These are phyloP conservation scores for Candida dajiaensis DNA, from an alignment of 805 yeast species.

Conservation along the genomic window DNA sequence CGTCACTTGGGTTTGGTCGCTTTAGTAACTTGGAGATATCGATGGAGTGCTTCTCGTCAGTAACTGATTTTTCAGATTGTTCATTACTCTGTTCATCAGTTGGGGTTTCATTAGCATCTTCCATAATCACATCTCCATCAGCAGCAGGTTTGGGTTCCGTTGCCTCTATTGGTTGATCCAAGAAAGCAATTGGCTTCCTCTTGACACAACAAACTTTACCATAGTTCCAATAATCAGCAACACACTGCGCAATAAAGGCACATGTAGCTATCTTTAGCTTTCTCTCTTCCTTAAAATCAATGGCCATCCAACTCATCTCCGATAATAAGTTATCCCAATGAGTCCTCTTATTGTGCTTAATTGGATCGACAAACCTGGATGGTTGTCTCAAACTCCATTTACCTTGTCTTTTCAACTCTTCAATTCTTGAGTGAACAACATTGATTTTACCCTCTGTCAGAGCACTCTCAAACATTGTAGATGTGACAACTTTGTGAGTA, in stretches of 20 bases:
- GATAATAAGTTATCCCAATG: constrained; percentile 72
- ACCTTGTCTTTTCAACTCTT: constrained; percentile 79
- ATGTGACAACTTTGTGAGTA: constrained; percentile 79
- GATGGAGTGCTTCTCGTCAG: constrained; percentile 23
- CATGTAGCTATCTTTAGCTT: constrained; percentile 70
- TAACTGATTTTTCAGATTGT: constrained; percentile 1
- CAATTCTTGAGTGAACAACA: constrained; percentile 84
- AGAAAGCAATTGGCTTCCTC: constrained; percentile 36
- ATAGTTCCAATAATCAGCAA: constrained; percentile 69
- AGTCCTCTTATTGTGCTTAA: constrained; percentile 28
- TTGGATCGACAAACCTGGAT: constrained; percentile 60
- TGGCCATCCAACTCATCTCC: constrained; percentile 82
- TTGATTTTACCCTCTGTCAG: constrained; percentile 87
- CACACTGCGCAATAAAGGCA: constrained; percentile 61
- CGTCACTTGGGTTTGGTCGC: constrained; percentile 29
- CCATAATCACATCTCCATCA: constrained; percentile 6
- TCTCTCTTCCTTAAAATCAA: constrained; percentile 65
- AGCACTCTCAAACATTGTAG: constrained; percentile 81
- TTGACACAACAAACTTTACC: constrained; percentile 68
- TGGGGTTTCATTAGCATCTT: constrained; percentile 2
- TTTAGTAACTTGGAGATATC: constrained; percentile 31
- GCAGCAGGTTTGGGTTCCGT: constrained; percentile 6
- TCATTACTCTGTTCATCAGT: background rate
- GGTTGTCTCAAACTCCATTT: constrained; percentile 94
- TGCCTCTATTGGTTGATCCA: constrained; percentile 16